Evolutionary conservation across 164 flowering plant species (phyloP).

Genomic region (Amborella trichopoda): DNA sequence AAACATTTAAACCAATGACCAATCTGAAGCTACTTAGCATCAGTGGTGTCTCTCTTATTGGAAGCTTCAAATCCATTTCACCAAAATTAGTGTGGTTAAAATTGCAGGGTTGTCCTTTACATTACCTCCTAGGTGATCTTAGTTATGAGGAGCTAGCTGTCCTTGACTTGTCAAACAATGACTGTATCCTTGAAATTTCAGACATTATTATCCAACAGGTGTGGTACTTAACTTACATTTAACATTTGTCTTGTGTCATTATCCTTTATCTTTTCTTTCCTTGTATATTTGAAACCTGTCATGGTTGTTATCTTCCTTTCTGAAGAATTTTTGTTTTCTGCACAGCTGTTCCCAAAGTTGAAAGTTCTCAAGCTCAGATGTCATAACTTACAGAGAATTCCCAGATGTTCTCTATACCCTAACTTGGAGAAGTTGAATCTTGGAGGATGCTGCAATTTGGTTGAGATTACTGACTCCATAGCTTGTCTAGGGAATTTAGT

Average conservation of each 20-base stretch:
- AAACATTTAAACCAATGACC: not conserved
- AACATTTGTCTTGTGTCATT: slow-evolving; percentile 20
- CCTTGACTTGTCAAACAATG: slow-evolving; percentile 39
- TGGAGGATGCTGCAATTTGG: not conserved
- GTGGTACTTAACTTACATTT: slow-evolving; percentile 13
- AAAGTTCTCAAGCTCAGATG: not conserved
- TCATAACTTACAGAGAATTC: not conserved
- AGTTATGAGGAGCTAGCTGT: slow-evolving; percentile 17
- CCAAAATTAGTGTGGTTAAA: not conserved
- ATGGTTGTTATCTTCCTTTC: too few relatives aligned
- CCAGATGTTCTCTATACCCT: not conserved
- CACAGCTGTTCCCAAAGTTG: too few relatives aligned
- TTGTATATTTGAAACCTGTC: slow-evolving; percentile 15
- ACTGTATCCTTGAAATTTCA: slow-evolving; percentile 8
- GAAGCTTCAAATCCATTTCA: not conserved
- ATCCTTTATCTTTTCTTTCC: slow-evolving; percentile 10
- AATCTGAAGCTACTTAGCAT: not conserved
- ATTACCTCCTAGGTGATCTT: not conserved
- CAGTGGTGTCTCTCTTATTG: not conserved
- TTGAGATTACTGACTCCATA: slow-evolving; percentile 8
- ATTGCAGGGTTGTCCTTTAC: not conserved
- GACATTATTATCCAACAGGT: slow-evolving; percentile 21
- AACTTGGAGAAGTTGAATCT: not conserved
- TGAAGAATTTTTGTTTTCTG: too few relatives aligned
- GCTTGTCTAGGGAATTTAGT: slow-evolving; percentile 16